Evolutionary conservation across 1,139 yeast species (phyloP).

Genomic region (Yamadazyma sp.): DNA sequence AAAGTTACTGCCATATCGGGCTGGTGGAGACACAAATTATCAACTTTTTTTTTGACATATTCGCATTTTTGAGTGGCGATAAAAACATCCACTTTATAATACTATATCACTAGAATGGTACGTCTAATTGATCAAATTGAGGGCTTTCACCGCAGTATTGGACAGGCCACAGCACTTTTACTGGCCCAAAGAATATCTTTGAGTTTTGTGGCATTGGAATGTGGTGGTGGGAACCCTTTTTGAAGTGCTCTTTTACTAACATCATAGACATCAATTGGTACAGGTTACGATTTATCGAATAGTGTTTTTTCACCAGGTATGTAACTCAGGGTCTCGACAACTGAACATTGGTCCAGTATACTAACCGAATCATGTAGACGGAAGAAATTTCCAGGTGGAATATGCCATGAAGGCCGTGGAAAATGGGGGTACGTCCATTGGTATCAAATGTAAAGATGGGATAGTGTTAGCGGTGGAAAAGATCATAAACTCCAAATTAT

Average conservation of each 20-base stretch:
- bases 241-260: conserved; percentile 15
- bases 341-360: too few relatives aligned
- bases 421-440: conserved; percentile 93
- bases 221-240: neutral
- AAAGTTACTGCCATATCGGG: conserved; percentile 40
- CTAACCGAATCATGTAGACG: conserved; percentile 54
- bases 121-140: neutral
- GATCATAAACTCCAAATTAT: conserved; percentile 78
- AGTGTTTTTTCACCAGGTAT: conserved; percentile 65
- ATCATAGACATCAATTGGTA: conserved; percentile 78
- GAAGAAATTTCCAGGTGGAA: conserved; percentile 97
- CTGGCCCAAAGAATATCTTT: neutral
- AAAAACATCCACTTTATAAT: neutral
- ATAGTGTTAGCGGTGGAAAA: conserved; percentile 96
- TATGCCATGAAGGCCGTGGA: conserved; percentile 98
- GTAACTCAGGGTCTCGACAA: too few relatives aligned
- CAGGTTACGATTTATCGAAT: conserved; percentile 95
- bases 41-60: neutral
- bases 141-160: too few relatives aligned
- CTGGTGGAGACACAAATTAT: neutral
- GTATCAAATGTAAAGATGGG: conserved; percentile 90
- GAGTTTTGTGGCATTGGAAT: neutral
- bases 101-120: conserved; percentile 11
- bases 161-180: neutral
- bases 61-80: conserved; percentile 15